Evolutionary conservation across 129 eudicot species (phyloP).

Genomic region (Scalesia atractyloides): DNA sequence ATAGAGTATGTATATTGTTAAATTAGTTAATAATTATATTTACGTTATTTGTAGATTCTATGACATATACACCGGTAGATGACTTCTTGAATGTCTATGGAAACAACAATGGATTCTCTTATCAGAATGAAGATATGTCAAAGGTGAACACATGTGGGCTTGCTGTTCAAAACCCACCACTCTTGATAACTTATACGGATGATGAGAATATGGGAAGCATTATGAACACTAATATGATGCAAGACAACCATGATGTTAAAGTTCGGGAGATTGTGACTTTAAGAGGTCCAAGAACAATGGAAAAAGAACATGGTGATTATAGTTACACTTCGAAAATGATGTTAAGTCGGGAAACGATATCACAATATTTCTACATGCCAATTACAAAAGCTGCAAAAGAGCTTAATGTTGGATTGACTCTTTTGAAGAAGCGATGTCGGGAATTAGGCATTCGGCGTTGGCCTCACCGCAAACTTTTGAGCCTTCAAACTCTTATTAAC

Average conservation of each 20-base stretch:
- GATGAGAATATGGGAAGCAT: conserved; percentile 1
- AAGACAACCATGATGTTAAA: neutral
- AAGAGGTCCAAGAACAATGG: neutral
- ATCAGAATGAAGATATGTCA: conserved; percentile 24
- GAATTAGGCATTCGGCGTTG: conserved; percentile 82
- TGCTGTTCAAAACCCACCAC: conserved; percentile 18
- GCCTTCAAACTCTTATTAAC: conserved; percentile 78
- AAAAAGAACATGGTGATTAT: conserved; percentile 25
- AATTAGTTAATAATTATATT: neutral
- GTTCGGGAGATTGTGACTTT: conserved; percentile 6
- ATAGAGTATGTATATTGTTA: neutral
- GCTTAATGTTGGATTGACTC: conserved; percentile 79
- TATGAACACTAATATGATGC: neutral
- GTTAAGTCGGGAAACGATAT: conserved; percentile 53
- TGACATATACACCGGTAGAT: neutral
- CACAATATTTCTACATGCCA: conserved; percentile 84
- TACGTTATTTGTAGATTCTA: conserved; percentile 32
- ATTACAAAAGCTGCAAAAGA: conserved; percentile 83
- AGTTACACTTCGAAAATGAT: conserved; percentile 28
- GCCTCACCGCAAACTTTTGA: conserved; percentile 90
- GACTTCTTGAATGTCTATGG: conserved; percentile 27
- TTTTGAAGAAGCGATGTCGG: conserved; percentile 80
- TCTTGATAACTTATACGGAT: neutral
- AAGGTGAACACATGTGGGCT: conserved; percentile 10
- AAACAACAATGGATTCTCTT: conserved; percentile 14